Base-by-base conservation (phyloP, 805 yeast species). In the Candida chauliodis region DNA sequence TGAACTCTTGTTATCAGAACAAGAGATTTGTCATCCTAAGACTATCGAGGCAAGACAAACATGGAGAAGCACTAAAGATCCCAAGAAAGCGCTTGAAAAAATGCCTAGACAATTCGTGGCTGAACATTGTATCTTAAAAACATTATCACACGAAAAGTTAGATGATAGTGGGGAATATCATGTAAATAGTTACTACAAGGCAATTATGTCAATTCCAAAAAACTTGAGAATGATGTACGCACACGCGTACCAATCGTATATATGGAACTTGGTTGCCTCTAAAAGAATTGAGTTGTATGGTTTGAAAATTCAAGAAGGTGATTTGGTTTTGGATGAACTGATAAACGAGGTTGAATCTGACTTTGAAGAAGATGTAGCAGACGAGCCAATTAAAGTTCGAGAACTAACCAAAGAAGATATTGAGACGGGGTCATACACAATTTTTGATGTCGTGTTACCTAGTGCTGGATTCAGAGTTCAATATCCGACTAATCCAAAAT, bases 241-340 rank as follows among this genome's bases (percentile, higher is more conserved):
- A 2, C 99, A 93, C 61, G 96, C 99, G 3, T 95, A 95, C 59
- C 99, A 93, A 63, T 87, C 96, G 46, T 93, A 82, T 54, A 76
- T 93, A 20, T 95, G 99, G 99, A 95, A 95, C 55, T 57, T 73
- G 37, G 95, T 82, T 24, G 91, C 89, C 1, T 82, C 95, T 36
- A 76, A 75, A 48, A 73, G 99, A 54, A 69, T 88, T 30, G 77
- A 76, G 50, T 55, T 80, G 40, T 83, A 73, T 59, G 97, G 97
- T 2, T 55, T 76, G 44, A 57, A 71, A 19, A 76, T 84, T 24
- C 83, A 84, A 41, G 83, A 68, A 24, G 98, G 98, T 19, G 98
- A 90, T 59, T 68, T 90, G 48, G 88, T 90, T 3, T 44, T 72
- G 36, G 59, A 48, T 10, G 44, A 47, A n/a, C 70, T 54, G 8